Evolutionary conservation across 2,329 filamentous ascomycete species (phyloP).

Genomic region (Ceratocystis alfenasii): DNA sequence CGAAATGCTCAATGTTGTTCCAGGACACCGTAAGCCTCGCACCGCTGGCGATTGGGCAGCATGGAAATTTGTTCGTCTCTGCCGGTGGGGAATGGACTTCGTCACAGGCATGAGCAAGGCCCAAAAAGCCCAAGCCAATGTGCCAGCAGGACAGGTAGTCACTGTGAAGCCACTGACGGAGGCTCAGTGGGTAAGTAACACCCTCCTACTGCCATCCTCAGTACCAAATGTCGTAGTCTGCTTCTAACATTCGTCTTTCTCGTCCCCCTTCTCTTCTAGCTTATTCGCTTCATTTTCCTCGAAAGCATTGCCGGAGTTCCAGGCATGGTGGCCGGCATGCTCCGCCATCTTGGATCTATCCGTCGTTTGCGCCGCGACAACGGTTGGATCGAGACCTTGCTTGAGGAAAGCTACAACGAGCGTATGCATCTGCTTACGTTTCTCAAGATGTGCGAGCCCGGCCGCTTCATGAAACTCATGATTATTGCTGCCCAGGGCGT

Average conservation of each 20-base stretch:
- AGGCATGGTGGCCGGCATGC: constrained; percentile 93
- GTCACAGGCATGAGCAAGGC: constrained; percentile 62
- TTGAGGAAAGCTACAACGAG: constrained; percentile 87
- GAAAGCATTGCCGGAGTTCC: constrained; percentile 92
- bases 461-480: constrained; percentile 82
- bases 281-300: constrained; percentile 81
- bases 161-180: constrained; percentile 59
- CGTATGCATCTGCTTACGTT: constrained; percentile 89
- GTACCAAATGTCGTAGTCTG: not conserved
- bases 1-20: constrained; percentile 62
- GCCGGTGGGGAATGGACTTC: constrained; percentile 69
- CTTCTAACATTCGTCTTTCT: not conserved
- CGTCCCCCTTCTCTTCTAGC: constrained; percentile 28
- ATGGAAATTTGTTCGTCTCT: constrained; percentile 60
- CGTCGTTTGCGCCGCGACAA: constrained; percentile 83
- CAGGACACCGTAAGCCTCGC: constrained; percentile 64
- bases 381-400: constrained; percentile 86
- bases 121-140: constrained; percentile 51
- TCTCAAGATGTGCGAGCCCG: constrained; percentile 66
- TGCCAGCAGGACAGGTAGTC: constrained; percentile 43
- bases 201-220: not conserved
- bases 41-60: constrained; percentile 68
- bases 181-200: constrained; percentile 57
- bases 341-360: constrained; percentile 75
- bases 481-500: constrained; percentile 88